phyloP scores from a whole-genome alignment of 2,329 filamentous ascomycete species.

The Thermothelomyces thermophilus region DNA sequence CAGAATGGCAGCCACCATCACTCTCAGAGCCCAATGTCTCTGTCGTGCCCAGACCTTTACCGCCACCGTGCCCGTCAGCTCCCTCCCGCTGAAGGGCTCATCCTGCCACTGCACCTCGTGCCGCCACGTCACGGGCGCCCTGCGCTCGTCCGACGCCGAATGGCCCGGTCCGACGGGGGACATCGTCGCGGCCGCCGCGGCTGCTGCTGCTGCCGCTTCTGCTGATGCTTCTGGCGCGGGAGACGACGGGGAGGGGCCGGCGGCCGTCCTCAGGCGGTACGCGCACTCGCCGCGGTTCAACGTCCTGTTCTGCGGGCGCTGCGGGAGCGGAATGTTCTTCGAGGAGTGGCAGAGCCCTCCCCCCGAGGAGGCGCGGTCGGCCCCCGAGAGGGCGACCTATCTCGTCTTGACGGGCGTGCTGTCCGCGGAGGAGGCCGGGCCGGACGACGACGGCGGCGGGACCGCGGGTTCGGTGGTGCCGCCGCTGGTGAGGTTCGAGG shows the following conservation, averaged over 20 bases:
- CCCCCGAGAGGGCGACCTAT: slow-evolving; percentile 19
- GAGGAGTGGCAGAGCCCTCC: slow-evolving; percentile 18
- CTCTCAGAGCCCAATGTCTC: slow-evolving; percentile 35
- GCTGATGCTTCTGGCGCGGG: background rate
- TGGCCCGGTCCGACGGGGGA: slow-evolving; percentile 34
- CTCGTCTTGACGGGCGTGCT: slow-evolving; percentile 36
- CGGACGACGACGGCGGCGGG: too few relatives aligned
- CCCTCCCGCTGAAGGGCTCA: slow-evolving; percentile 36
- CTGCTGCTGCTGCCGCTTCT: background rate
- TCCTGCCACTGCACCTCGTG: slow-evolving; percentile 47
- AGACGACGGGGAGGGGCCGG: slow-evolving; percentile 18
- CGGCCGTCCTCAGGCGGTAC: slow-evolving; percentile 31
- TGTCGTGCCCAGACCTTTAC: slow-evolving; percentile 39
- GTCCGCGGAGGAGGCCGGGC: slow-evolving; percentile 26
- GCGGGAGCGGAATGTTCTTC: slow-evolving; percentile 40
- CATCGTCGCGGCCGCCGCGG: slow-evolving; percentile 19
- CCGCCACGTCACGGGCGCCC: slow-evolving; percentile 37
- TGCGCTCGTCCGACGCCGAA: slow-evolving; percentile 31
- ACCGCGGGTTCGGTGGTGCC: background rate
- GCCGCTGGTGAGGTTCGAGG: slow-evolving; percentile 28
- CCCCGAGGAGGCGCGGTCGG: background rate
- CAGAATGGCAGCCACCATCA: slow-evolving; percentile 20
- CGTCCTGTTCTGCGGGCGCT: slow-evolving; percentile 38
- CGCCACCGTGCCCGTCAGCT: slow-evolving; percentile 27
- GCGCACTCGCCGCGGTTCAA: slow-evolving; percentile 30